phyloP scores from a whole-genome alignment of 1,139 yeast genomes.

The Pichia sp. region DNA sequence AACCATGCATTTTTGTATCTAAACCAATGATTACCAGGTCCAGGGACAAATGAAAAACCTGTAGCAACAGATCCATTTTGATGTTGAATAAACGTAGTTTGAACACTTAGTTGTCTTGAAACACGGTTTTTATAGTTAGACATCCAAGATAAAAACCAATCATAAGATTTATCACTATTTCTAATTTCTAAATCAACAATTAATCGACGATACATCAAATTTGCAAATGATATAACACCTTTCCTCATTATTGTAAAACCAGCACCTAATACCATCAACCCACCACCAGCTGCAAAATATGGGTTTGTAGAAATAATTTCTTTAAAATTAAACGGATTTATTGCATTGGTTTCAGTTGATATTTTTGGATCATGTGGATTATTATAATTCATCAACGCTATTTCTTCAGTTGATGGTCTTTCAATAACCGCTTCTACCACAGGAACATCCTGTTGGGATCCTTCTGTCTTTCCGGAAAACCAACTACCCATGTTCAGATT shows the following conservation, averaged over 20 bases:
- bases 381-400: slow-evolving; percentile 18
- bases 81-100: slow-evolving; percentile 81
- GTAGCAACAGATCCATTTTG: slow-evolving; percentile 90
- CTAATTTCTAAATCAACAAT: slow-evolving; percentile 91
- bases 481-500: background rate
- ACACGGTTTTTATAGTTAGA: slow-evolving; percentile 65
- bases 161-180: slow-evolving; percentile 85
- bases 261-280: slow-evolving; percentile 89
- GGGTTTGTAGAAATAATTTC: slow-evolving; percentile 71
- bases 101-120: slow-evolving; percentile 84
- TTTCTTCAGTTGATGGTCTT: slow-evolving; percentile 15
- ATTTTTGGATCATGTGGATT: slow-evolving; percentile 8
- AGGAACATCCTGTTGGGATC: background rate
- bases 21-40: slow-evolving; percentile 91
- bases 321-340: slow-evolving; percentile 35
- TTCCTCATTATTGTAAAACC: slow-evolving; percentile 73
- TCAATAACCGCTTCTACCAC: slow-evolving; percentile 15
- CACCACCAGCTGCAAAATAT: slow-evolving; percentile 96
- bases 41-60: slow-evolving; percentile 90
- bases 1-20: slow-evolving; percentile 83
- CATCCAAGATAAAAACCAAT: slow-evolving; percentile 98
- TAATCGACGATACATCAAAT: slow-evolving; percentile 71
- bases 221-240: slow-evolving; percentile 57
- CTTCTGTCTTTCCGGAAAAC: background rate
- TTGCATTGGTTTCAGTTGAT: background rate